Base-by-base conservation (phyloP, 768 basidiomycete genomes). In the Kwoniella shandongensis region DNA sequence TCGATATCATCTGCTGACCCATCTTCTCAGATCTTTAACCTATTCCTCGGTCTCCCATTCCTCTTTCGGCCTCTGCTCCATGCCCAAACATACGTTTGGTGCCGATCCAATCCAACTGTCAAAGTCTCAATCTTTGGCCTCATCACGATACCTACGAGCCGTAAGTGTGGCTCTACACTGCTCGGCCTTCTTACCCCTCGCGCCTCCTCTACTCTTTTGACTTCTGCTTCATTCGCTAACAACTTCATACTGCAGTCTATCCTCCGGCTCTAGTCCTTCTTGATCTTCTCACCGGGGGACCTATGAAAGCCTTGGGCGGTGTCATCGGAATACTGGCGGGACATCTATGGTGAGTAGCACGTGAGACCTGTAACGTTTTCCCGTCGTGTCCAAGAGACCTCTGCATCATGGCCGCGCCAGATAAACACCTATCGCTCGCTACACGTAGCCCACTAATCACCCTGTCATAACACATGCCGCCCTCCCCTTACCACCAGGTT, bases 81-180 rank as follows among this genome's bases (percentile, higher is more conserved):
- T 54, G 75, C 75, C 12, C 75, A 76, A 50, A 76, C 69, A 20
- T 76, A 76, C 44, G 54, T 75, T 0, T 76, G 73, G 72, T 75
- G 70, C 46, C 54, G 75, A 3, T 62, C 75, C 6, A 72, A 76
- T 49, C 67, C 75, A 1, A 75, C 72, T 10, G 49, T 70, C 39
- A 75, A 72, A 45, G 66, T 76, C 11, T 75, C 72, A 2, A 54
- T 76, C 27, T 76, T 76, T 42, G 75, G 75, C 0, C 54, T 76
- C 11, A 17, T 76, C n/a, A 72, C 66, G 3, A 65, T 76, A 10
- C 75, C 75, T 13, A 73, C 74, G 1, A 70, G 72, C 26, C 54
- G 75, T 76, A 48, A 59, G 75, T 69, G 3, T 10, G 3, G 18
- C 20, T 23, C 17, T 23, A 12, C 17, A 27, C 17, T 10, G 11